Conservation (phyloP, 1,284 basidiomycete genomes). For the Porodaedalea pini region DNA sequence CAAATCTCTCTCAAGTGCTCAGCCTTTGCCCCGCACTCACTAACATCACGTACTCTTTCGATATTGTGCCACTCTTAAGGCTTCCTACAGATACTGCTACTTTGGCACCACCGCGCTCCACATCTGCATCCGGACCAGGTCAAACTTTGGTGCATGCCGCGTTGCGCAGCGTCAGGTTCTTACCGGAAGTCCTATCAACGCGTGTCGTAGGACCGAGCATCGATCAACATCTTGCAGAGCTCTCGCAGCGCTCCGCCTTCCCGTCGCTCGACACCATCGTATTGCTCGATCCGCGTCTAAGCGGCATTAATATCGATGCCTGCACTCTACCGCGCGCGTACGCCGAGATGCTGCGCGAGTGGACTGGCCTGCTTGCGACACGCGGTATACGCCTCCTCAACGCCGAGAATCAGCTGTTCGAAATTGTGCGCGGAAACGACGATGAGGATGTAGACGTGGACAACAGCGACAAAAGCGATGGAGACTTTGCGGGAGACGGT, state of each 20-base stretch:
- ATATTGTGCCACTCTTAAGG: not conserved
- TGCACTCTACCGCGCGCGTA: not conserved
- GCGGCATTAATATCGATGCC: not conserved
- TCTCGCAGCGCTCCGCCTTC: not conserved
- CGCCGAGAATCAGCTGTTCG: not conserved
- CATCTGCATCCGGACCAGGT: too few relatives aligned
- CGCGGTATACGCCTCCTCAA: not conserved
- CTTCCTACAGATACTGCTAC: not conserved
- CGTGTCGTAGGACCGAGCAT: not conserved
- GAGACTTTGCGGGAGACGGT: not conserved
- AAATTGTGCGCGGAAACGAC: not conserved
- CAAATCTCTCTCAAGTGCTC: not conserved
- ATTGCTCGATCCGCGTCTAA: not conserved
- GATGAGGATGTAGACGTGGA: too few relatives aligned
- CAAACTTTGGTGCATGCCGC: not conserved
- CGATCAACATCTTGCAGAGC: not conserved
- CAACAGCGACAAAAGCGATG: not conserved
- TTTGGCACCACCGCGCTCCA: too few relatives aligned
- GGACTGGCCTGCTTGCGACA: not conserved
- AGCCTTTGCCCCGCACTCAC: conserved; percentile 6
- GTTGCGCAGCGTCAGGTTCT: conserved; percentile 5
- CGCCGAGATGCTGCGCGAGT: not conserved
- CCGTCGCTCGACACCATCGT: not conserved
- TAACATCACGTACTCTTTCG: conserved; percentile 1
- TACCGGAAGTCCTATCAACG: not conserved